Evolutionary conservation across 2,329 filamentous ascomycete species (phyloP).

Genomic region (Venturiaceae sp.): DNA sequence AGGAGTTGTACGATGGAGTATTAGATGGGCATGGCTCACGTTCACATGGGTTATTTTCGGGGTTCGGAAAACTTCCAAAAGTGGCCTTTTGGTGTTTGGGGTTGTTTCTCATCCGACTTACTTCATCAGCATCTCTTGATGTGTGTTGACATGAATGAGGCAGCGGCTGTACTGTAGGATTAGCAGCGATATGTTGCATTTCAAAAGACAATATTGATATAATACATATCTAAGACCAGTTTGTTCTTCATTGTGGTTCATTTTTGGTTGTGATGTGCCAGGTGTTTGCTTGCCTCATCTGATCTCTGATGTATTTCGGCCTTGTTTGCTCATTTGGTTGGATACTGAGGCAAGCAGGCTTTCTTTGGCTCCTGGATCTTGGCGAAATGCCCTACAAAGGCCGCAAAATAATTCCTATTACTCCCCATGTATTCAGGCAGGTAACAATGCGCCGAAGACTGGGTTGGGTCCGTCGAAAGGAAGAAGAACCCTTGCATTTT

Average conservation of each 20-base stretch:
- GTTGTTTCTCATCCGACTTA: not conserved
- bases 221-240: not conserved
- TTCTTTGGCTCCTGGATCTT: too few species aligned
- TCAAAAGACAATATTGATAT: not conserved
- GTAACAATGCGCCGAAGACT: too few species aligned
- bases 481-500: too few species aligned
- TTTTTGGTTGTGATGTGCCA: not conserved
- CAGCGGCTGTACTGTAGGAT: slow-evolving; percentile 1
- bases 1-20: not conserved
- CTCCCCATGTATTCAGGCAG: too few species aligned
- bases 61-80: not conserved
- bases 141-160: not conserved
- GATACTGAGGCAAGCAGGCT: too few species aligned
- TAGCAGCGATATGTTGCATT: slow-evolving; percentile 2
- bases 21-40: not conserved
- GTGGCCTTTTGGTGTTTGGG: slow-evolving; percentile 1
- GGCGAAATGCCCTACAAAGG: too few species aligned
- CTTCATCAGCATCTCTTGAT: slow-evolving; percentile 1
- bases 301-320: too few species aligned
- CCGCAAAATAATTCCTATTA: too few species aligned
- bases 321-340: not conserved
- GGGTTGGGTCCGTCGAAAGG: too few species aligned
- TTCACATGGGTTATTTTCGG: slow-evolving; percentile 1
- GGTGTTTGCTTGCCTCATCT: not conserved
- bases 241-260: not conserved